Base-by-base conservation (phyloP, 2,329 filamentous ascomycete genomes). In the Beauveria sp. region DNA sequence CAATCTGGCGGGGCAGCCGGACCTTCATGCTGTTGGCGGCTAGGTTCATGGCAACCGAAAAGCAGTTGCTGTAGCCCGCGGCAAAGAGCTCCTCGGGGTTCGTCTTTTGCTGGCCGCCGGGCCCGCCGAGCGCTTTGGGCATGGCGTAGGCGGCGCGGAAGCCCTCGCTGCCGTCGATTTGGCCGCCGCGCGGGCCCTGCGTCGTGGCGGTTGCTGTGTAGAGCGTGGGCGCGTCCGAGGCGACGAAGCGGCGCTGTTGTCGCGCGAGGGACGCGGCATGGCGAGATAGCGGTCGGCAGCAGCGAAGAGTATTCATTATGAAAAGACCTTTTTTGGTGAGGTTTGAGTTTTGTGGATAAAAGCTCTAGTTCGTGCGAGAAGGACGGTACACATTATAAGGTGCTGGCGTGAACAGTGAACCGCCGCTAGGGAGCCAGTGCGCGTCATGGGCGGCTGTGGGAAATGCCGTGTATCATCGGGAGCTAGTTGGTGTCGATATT, bases 1-100 rank as follows among this genome's bases (percentile, higher is more conserved):
- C 54, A 5, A 40, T 40, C 7, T 41, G 28, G 43, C 55, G 44
- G 3, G 55, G 55, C 34, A 57, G 30, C 2, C 55, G 44, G 9
- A 41, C 26, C 44, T 50, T 50, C 9, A 50, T 3, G 34, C 55
- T 50, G 44, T 50, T 57, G 14, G 55, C 55, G 20, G 55, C 55
- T 9, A 57, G 55, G 34, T 57, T 57, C 55, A 57, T 57, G 12
- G 55, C 55, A 34, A 57, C 55, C 16, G 26, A 22, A 18, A 57
- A 57, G 55, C 55, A 57, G 46, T 57, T 57, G 55, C 55, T 57
- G 55, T 57, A 57, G 14, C 55, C 55, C 9, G 55, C 55, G 14
- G 55, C 55, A 5, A 57, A 28, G 2, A 57, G 55, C 55, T 57
- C 55, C 18, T 57, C 55, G 3, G 55, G 55, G 34, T 57, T 57